These are phyloP conservation scores for Dendrostoma leiphaemia DNA, from an alignment of 2,329 filamentous ascomycete genomes.

Conservation along the genomic window DNA sequence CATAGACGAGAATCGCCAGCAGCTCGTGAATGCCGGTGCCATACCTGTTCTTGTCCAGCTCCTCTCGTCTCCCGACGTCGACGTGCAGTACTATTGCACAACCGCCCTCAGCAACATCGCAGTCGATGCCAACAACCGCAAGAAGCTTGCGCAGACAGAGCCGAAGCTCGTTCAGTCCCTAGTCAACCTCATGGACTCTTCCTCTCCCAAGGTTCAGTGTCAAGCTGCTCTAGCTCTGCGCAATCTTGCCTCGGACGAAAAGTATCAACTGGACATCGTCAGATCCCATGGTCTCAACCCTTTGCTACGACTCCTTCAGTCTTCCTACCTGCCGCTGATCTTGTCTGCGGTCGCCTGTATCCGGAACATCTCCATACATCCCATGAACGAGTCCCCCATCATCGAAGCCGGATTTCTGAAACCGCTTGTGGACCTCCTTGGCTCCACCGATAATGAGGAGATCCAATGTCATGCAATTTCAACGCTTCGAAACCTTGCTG, in stretches of 20 bases:
- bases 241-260: constrained; percentile 96
- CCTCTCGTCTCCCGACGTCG: constrained; percentile 87
- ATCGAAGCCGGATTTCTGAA: constrained; percentile 96
- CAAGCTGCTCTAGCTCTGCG: constrained; percentile 91
- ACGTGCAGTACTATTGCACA: constrained; percentile 99
- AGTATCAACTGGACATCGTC: constrained; percentile 97
- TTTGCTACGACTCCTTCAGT: constrained; percentile 85
- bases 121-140: constrained; percentile 86
- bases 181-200: constrained; percentile 95
- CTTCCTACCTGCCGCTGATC: constrained; percentile 92
- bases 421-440: constrained; percentile 88
- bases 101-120: constrained; percentile 98
- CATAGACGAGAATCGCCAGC: constrained; percentile 92
- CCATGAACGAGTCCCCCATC: constrained; percentile 95
- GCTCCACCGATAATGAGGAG: constrained; percentile 95
- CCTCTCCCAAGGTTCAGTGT: constrained; percentile 95
- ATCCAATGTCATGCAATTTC: constrained; percentile 99
- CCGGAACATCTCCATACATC: constrained; percentile 97
- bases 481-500: constrained; percentile 89
- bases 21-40: constrained; percentile 95
- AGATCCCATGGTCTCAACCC: constrained; percentile 81
- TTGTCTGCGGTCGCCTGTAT: constrained; percentile 97
- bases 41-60: constrained; percentile 96
- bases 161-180: constrained; percentile 88
- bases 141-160: constrained; percentile 87